Evolutionary conservation across 2,329 filamentous ascomycete species (phyloP).

Genomic region (Knoxdaviesia proteae): DNA sequence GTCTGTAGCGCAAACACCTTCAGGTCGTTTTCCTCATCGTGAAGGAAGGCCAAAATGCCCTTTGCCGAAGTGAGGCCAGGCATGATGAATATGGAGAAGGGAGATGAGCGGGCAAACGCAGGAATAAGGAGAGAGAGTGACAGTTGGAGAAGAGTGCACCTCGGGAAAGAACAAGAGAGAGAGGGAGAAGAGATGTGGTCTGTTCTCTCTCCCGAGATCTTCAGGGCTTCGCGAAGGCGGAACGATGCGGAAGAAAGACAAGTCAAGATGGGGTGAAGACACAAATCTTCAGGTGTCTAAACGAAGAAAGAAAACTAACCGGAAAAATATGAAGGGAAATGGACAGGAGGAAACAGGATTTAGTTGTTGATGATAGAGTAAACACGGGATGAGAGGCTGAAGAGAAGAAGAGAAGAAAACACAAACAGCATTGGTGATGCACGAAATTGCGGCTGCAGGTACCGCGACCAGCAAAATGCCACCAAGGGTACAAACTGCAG

Average conservation of each 20-base stretch:
- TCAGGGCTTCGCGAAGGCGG: too few relatives aligned
- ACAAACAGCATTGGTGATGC: background rate
- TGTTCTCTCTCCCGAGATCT: too few relatives aligned
- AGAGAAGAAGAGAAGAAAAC: background rate
- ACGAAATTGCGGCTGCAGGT: background rate
- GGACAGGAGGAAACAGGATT: constrained; percentile 5
- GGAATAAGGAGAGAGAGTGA: background rate
- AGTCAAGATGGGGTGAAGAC: background rate
- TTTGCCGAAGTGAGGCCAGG: constrained; percentile 85
- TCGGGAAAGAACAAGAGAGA: constrained; percentile 3
- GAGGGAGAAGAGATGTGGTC: constrained; percentile 4
- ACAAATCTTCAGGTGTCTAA: background rate
- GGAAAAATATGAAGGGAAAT: background rate
- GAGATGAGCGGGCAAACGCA: background rate
- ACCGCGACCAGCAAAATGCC: background rate
- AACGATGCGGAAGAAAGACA: background rate
- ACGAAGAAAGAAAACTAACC: too few relatives aligned
- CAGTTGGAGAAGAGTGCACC: constrained; percentile 1
- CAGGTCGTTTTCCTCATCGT: constrained; percentile 84
- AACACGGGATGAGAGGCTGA: background rate
- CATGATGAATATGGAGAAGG: constrained; percentile 32
- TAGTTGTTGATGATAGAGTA: constrained; percentile 5
- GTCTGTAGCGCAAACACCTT: constrained; percentile 89
- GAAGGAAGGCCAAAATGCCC: constrained; percentile 84
- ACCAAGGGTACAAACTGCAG: too few relatives aligned